Evolutionary conservation across 1,139 yeast genomes (phyloP).

Genomic region (Barnettozyma hawaiiensis): DNA sequence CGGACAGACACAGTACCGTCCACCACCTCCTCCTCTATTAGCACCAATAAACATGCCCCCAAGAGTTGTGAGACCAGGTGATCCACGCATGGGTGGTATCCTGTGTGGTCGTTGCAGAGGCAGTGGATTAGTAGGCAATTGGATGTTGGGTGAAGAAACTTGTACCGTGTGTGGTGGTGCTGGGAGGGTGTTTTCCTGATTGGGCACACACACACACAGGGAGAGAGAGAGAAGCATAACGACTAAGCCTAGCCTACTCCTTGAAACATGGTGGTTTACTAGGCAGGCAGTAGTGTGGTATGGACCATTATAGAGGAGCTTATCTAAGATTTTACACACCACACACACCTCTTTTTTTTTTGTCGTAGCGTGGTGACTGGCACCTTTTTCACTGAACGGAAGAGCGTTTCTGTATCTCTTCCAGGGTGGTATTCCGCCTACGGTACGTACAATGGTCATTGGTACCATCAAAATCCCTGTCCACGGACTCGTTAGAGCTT

Average conservation of each 20-base stretch:
- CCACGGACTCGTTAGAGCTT: no score
- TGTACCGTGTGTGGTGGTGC: constrained; percentile 60
- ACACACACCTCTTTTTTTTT: background rate
- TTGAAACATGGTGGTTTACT: no score
- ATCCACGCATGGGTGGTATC: constrained; percentile 76
- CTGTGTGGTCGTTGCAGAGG: constrained; percentile 80
- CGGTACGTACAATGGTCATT: no score
- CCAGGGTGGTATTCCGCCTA: no score
- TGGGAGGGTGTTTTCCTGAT: constrained; percentile 42
- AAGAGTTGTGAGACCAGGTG: constrained; percentile 59
- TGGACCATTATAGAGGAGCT: no score
- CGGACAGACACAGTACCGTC: background rate
- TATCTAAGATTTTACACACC: background rate
- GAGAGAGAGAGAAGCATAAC: no score
- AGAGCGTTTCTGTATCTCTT: no score
- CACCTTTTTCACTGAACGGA: no score
- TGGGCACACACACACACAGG: no score
- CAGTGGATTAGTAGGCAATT: constrained; percentile 46
- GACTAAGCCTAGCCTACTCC: no score
- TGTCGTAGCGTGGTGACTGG: background rate
- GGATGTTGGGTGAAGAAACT: constrained; percentile 7
- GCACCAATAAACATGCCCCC: constrained; percentile 2
- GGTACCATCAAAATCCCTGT: no score
- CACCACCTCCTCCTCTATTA: background rate
- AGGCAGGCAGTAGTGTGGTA: no score